Conservation (phyloP, 352 stramenopile genomes). For the Thalassiosira allenii region DNA sequence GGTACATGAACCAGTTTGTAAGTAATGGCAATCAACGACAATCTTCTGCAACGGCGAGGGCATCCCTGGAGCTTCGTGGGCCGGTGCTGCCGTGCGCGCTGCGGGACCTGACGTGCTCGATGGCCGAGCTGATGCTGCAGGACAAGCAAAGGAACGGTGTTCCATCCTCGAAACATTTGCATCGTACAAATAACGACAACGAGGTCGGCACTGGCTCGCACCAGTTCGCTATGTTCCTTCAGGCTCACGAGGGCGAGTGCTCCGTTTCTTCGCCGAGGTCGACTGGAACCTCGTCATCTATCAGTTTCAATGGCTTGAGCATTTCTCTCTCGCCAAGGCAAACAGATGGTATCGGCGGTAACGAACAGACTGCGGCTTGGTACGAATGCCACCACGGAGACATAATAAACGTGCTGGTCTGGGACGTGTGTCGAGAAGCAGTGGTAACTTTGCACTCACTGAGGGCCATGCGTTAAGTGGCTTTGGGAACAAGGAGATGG, state of each 20-base stretch:
- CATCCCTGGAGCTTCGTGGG: constrained; percentile 47
- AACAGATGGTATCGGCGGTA: no score
- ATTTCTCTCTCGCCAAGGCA: no score
- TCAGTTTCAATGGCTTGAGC: constrained; percentile 46
- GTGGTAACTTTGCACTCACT: no score
- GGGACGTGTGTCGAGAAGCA: no score
- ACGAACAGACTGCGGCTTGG: constrained; percentile 23
- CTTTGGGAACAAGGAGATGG: no score
- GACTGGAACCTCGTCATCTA: constrained; percentile 40
- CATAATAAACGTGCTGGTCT: constrained; percentile 31
- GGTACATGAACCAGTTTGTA: constrained; percentile 39
- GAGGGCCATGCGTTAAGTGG: no score
- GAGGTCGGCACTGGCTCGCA: constrained; percentile 3
- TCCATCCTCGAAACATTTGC: no score
- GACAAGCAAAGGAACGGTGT: no score
- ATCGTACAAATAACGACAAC: not conserved
- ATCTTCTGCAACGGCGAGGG: not conserved
- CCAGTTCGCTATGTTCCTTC: constrained; percentile 50
- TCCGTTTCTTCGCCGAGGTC: constrained; percentile 10
- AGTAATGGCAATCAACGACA: constrained; percentile 1
- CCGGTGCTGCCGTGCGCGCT: constrained; percentile 59
- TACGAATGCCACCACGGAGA: constrained; percentile 31
- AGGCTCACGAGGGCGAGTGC: constrained; percentile 46
- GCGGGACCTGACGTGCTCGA: constrained; percentile 55
- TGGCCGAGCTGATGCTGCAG: constrained; percentile 35